Evolutionary conservation across 768 basidiomycete species (phyloP).

Genomic region (Artomyces pyxidatus): DNA sequence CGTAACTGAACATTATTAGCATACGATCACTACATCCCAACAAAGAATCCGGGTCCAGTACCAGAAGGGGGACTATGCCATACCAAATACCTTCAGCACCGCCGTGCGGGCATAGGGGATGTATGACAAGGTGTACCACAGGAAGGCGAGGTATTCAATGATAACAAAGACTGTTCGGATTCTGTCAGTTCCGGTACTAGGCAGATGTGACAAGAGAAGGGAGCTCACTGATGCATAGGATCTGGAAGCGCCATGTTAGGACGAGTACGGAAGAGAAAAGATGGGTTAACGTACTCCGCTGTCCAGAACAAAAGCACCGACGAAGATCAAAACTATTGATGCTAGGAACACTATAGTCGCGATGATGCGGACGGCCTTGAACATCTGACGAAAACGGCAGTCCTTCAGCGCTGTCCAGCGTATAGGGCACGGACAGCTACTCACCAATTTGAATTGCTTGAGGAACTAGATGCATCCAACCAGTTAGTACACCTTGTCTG

Average conservation of each 20-base stretch:
- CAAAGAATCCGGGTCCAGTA: too few species aligned
- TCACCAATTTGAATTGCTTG: slow-evolving; percentile 75
- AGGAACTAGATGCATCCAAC: slow-evolving; percentile 42
- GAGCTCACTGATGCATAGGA: slow-evolving; percentile 59
- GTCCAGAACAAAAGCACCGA: slow-evolving; percentile 72
- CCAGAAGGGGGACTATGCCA: slow-evolving; percentile 18
- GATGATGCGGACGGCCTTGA: slow-evolving; percentile 83
- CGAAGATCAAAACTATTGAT: slow-evolving; percentile 75
- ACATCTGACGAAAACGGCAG: slow-evolving; percentile 53
- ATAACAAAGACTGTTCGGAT: slow-evolving; percentile 72
- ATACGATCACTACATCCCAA: too few species aligned
- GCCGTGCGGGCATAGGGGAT: slow-evolving; percentile 85
- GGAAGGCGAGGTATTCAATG: slow-evolving; percentile 85
- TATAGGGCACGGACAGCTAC: slow-evolving; percentile 14
- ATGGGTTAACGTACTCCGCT: slow-evolving; percentile 45
- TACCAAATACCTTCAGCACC: slow-evolving; percentile 55
- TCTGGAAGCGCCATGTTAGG: slow-evolving; percentile 26
- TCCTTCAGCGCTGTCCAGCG: neutral
- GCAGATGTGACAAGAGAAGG: too few species aligned
- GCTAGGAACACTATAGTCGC: slow-evolving; percentile 74
- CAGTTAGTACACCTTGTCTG: neutral
- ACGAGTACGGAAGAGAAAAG: too few species aligned
- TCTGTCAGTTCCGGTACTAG: too few species aligned
- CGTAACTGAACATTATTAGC: neutral
- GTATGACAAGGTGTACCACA: slow-evolving; percentile 84